Base-by-base conservation (phyloP, 2,329 filamentous ascomycete genomes). In the Juglanconis oblonga region DNA sequence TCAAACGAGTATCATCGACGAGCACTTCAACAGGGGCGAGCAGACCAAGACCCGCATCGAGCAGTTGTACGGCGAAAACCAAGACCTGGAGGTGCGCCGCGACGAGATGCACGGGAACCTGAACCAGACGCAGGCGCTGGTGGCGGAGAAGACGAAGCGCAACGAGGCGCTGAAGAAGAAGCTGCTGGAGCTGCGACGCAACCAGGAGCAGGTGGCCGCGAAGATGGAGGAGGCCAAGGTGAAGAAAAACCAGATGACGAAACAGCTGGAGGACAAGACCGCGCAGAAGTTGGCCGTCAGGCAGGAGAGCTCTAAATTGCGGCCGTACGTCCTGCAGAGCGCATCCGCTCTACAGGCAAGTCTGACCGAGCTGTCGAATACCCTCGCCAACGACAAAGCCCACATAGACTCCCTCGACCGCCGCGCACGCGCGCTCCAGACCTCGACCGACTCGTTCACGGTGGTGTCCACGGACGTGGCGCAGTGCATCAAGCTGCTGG, bases 11-110 rank as follows among this genome's bases (percentile, higher is more conserved):
- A 87, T 95, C 35, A 97, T 98, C 65, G 93, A 97, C 72, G 87
- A 96, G 72, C 90, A 98, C 76, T 95, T 95, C 78, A 95, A 97
- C 79, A 93, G 91, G 69, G 86, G 90, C 11, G 92, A 97, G 75
- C 86, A 85, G 61, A 93, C 90, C 1, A 97, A 97, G 76, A 81
- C 88, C 55, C 87, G 90, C 63, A 97, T 98, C 69, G 94, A 98
- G 75, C 84, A 88, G 24, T 80, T 98, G 9, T 93, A 93, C 70
- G 80, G 82, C 11, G 89, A 94, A 66, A 99, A 98, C 71, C 89
- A 96, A 71, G 89, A 93, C 52, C 91, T 95, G 77, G 90, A 96
- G 69, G 83, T 82, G 48, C 87, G 89, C 14, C 77, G 98, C 10
- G 86, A 89, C 57, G 90, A 95, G 58, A 90, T 98, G 84, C 86